A percentile compares a stretch with the other conserved stretches of the same genome.
phyloP scores from a whole-genome alignment of 768 basidiomycete genomes.

The Leccinellum luteum region DNA sequence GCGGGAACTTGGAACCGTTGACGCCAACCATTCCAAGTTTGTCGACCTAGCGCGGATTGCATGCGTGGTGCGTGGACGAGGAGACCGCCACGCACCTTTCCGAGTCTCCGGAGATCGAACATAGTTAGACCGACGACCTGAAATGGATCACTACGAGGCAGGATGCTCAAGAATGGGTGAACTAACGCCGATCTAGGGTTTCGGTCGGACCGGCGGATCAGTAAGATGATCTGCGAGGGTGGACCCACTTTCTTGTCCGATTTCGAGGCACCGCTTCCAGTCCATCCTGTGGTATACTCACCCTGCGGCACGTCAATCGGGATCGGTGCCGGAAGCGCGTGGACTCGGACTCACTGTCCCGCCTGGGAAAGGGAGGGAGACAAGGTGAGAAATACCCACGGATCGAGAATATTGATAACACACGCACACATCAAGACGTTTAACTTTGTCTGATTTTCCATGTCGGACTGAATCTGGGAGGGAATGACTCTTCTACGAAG shows the following conservation, averaged over 20 bases:
- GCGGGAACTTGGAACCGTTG: conserved; percentile 84
- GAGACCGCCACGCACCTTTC: conserved; percentile 51
- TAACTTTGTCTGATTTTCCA: conserved; percentile 50
- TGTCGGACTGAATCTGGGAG: conserved; percentile 18
- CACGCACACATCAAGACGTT: conserved; percentile 78
- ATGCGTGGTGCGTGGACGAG: conserved; percentile 9
- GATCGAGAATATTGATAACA: neutral
- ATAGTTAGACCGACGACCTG: conserved; percentile 88
- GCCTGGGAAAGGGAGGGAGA: conserved; percentile 32
- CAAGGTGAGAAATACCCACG: conserved; percentile 2
- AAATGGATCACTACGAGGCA: conserved; percentile 14
- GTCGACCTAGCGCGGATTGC: conserved; percentile 46
- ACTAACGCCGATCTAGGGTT: conserved; percentile 62
- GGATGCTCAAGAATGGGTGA: conserved; percentile 2
- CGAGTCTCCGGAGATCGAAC: conserved; percentile 83
- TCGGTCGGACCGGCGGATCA: conserved; percentile 1
- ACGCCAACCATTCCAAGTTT: conserved; percentile 87
- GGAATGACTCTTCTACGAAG: neutral
- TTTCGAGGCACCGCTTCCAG: conserved; percentile 84
- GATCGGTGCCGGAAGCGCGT: neutral
- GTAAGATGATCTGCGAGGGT: neutral
- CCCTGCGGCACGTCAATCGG: conserved; percentile 40
- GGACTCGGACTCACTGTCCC: conserved; percentile 37
- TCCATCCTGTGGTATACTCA: conserved; percentile 96
- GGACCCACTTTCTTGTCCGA: conserved; percentile 85